phyloP scores from a whole-genome alignment of 2,329 filamentous ascomycete genomes.

The Parascedosporium putredinis region DNA sequence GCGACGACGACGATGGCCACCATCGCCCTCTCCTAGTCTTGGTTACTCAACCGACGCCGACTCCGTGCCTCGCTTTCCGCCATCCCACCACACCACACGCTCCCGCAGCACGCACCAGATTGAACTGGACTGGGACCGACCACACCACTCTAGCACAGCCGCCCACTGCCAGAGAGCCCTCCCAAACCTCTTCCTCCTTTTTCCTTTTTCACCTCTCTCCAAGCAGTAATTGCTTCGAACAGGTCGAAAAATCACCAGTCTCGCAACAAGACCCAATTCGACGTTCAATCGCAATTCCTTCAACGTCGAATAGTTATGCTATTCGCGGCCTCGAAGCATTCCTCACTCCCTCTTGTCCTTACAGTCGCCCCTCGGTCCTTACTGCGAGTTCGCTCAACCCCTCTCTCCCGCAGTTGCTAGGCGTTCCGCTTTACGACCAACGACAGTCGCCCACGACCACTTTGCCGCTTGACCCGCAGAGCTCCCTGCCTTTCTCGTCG shows the following conservation, averaged over 20 bases:
- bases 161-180: constrained; percentile 1
- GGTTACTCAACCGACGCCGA: not conserved
- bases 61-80: not conserved
- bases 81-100: not conserved
- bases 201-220: constrained; percentile 1
- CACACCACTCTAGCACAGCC: constrained; percentile 7
- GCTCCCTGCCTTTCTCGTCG: not conserved
- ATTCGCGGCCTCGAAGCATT: constrained; percentile 5
- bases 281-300: not conserved
- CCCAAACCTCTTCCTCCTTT: constrained; percentile 1
- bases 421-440: constrained; percentile 3
- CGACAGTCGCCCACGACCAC: constrained; percentile 3
- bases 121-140: not conserved
- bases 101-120: not conserved
- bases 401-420: constrained; percentile 7
- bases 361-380: not conserved
- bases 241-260: constrained; percentile 2
- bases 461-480: too few species aligned
- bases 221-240: constrained; percentile 8
- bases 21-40: too few species aligned
- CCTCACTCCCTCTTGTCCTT: constrained; percentile 6
- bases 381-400: constrained; percentile 6
- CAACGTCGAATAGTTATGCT: constrained; percentile 4
- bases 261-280: constrained; percentile 5
- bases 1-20: too few species aligned